Evolutionary conservation across 1,139 yeast species (phyloP).

Genomic region (Spathaspora sp.): DNA sequence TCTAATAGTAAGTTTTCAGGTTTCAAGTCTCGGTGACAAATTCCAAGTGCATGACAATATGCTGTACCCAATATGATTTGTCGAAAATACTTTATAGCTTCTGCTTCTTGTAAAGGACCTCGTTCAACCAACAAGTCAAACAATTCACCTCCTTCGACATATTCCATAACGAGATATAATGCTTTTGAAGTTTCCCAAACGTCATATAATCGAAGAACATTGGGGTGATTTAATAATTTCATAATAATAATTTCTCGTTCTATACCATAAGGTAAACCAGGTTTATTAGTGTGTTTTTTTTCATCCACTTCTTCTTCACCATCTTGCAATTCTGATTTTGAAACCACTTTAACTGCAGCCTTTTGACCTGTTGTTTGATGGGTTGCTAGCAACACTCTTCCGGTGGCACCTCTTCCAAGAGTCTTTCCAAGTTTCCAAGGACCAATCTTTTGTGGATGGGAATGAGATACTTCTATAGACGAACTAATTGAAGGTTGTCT

Average conservation of each 20-base stretch:
- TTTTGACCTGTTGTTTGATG: slow-evolving; percentile 67
- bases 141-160: slow-evolving; percentile 82
- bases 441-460: slow-evolving; percentile 56
- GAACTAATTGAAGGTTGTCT: slow-evolving; percentile 44
- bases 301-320: slow-evolving; percentile 19
- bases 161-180: slow-evolving; percentile 69
- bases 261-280: slow-evolving; percentile 73
- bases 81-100: slow-evolving; percentile 72
- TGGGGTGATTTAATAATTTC: slow-evolving; percentile 76
- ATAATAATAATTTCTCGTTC: slow-evolving; percentile 81
- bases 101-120: slow-evolving; percentile 75
- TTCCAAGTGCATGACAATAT: slow-evolving; percentile 79
- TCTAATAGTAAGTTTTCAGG: slow-evolving; percentile 76
- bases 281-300: slow-evolving; percentile 33
- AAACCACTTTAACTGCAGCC: slow-evolving; percentile 81
- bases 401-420: slow-evolving; percentile 80
- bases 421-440: slow-evolving; percentile 84
- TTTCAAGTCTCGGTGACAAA: slow-evolving; percentile 79
- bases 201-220: slow-evolving; percentile 72
- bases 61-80: slow-evolving; percentile 77
- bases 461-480: slow-evolving; percentile 28
- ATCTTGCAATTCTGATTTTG: slow-evolving; percentile 55
- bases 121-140: slow-evolving; percentile 75
- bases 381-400: slow-evolving; percentile 73
- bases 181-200: slow-evolving; percentile 85